Base-by-base conservation (phyloP, 106 monocot species). In the Narthecium ossifragum region DNA sequence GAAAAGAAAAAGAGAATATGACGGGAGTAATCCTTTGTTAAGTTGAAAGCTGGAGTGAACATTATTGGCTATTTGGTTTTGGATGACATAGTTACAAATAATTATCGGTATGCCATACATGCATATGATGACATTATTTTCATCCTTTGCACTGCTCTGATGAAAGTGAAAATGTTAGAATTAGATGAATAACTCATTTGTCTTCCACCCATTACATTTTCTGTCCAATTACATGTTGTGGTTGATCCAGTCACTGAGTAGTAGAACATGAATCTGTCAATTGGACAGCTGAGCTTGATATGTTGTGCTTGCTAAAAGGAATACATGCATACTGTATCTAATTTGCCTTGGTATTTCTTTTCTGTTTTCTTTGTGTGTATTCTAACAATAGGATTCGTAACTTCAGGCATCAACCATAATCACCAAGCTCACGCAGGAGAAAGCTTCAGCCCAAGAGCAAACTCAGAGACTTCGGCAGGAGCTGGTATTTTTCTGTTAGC, bases 381-480 rank as follows among this genome's bases (percentile, higher is more conserved):
- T n/a, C n/a, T 3, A 43, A 6, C 4, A 43, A 13, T 4, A 17
- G 43, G 9, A 17, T 43, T 43, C 17, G 4, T 43, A 17, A 31
- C 9, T 28, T 36, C 34, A 73, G 73, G 67, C 46, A 29, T 41
- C 40, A 27, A 9, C 67, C 18, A 18, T 37, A 26, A 74, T 74
- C 61, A 30, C 67, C n/a, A 74, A 74, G 55, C 49, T 74, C 47
- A 67, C 52, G 10, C 64, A 74, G 33, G 74, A 74, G 66, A 74
- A 74, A 52, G 37, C 2, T 33, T 27, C 34, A 36, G 67, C 74
- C 2, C 54, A 61, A 51, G 60, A 74, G 29, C 74, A 74, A 46
- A 74, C 66, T 48, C 43, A 61, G 26, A 74, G 55, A 47, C 60
- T 74, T 37, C 53, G 33, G 3, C 54, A 67, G 62, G 74, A 74